Evolutionary conservation across 2,329 filamentous ascomycete species (phyloP), one percentile per base, ranked within the genome.

Genomic region (Pseudocercospora crystallina): DNA sequence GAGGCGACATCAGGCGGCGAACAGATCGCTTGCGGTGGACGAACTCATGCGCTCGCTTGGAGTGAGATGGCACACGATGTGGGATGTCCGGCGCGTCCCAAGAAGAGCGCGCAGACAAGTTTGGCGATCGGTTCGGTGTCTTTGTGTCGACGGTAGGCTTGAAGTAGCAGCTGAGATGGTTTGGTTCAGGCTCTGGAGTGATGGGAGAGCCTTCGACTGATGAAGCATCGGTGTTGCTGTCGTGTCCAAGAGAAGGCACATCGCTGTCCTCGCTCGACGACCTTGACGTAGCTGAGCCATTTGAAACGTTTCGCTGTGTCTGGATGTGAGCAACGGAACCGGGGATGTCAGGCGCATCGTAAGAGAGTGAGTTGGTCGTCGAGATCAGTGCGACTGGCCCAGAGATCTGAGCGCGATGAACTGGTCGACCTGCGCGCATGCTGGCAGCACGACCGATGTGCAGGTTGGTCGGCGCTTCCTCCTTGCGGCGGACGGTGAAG

Each of bases 301-400:
- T 55, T 7, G 63, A 61, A 31, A 60, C 53, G 45, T 60, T 54
- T 43, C 58, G 56, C 39, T 55, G 59, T 26, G 20, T 26, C 20
- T 26, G 20, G 26, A 47, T 44, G 56, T 33, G 46, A 46, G 68
- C 63, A 7, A 61, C 61, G 13, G 66, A 61, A 39, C 66, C 67
- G 35, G 56, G 54, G 50, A 96, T 84, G 67, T 96, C 87, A 43
- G 92, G 92, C 8, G 94, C 91, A 67, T 92, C 92, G 79, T 96
- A 96, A 7, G 90, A 90, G 47, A 96, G 85, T 81, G 95, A 90
- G 72, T 97, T 99, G 61, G 94, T 97, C 5, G 92, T 96, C 53
- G 94, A 95, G 42, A 96, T 78, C 57, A 99, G 80, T 71, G 90
- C 85, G 46, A 96, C 80, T 0, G 94, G 94, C 2, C 80, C 83